These are phyloP conservation scores for Zarea fungicola DNA, from an alignment of 2,329 filamentous ascomycete genomes.

Conservation along the genomic window DNA sequence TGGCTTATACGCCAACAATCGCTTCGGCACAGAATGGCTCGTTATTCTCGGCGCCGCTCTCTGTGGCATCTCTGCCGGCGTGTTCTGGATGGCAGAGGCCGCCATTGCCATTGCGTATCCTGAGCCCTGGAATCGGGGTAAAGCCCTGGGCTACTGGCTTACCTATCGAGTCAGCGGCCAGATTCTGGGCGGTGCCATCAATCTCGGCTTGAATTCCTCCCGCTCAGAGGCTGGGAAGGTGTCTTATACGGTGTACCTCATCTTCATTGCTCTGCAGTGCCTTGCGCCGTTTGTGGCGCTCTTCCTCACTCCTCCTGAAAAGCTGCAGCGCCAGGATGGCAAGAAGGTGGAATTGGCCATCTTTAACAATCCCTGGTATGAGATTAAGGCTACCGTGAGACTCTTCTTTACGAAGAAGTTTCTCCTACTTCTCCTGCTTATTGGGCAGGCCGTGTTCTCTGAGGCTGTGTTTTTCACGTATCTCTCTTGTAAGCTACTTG, in stretches of 20 bases:
- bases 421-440: conserved; percentile 60
- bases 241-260: conserved; percentile 61
- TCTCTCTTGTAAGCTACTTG: conserved; percentile 27
- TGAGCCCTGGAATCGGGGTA: conserved; percentile 61
- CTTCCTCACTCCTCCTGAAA: conserved; percentile 53
- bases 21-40: conserved; percentile 64
- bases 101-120: conserved; percentile 69
- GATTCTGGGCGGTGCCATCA: conserved; percentile 67
- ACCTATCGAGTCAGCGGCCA: conserved; percentile 55
- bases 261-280: conserved; percentile 68
- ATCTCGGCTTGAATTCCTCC: conserved; percentile 59
- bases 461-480: conserved; percentile 72
- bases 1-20: conserved; percentile 66
- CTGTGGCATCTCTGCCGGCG: conserved; percentile 64
- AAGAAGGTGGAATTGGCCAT: conserved; percentile 56
- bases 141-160: conserved; percentile 64
- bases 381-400: conserved; percentile 54
- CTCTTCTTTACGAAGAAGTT: conserved; percentile 58
- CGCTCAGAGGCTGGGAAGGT: conserved; percentile 56
- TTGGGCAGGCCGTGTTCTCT: conserved; percentile 64
- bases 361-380: conserved; percentile 47
- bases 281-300: conserved; percentile 59
- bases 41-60: conserved; percentile 62
- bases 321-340: conserved; percentile 63
- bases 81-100: conserved; percentile 73